phyloP scores from a whole-genome alignment of 2,329 filamentous ascomycete species.

The Sarocladium oryzae region DNA sequence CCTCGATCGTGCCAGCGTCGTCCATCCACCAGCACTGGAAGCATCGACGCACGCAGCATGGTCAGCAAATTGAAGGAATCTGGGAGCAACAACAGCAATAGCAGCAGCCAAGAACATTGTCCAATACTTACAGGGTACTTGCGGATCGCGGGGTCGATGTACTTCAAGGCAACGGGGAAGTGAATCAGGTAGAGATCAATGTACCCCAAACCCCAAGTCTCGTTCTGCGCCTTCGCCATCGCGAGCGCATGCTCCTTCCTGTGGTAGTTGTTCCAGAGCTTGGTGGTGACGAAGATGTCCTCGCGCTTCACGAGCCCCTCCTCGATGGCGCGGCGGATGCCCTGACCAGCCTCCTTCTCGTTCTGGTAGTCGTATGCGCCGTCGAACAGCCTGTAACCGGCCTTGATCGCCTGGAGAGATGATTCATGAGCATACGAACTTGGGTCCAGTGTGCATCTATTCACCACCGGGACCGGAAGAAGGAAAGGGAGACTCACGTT shows the following conservation, averaged over 20 bases:
- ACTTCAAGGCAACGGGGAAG: conserved; percentile 42
- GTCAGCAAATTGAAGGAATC: background rate
- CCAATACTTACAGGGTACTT: conserved; percentile 30
- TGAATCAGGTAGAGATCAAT: conserved; percentile 83
- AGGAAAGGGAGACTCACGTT: conserved; percentile 22
- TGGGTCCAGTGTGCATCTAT: too few species aligned
- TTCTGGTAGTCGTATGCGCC: conserved; percentile 55
- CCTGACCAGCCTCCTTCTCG: conserved; percentile 58
- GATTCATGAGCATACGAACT: background rate
- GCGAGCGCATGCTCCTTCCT: conserved; percentile 65
- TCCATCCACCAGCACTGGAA: conserved; percentile 32
- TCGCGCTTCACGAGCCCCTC: conserved; percentile 60
- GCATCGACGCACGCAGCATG: too few species aligned
- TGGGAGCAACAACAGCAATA: too few species aligned
- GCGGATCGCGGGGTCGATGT: conserved; percentile 34
- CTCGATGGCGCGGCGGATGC: conserved; percentile 48
- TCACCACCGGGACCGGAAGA: too few species aligned
- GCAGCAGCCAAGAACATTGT: too few species aligned
- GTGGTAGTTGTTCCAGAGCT: conserved; percentile 89
- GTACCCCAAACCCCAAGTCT: conserved; percentile 76
- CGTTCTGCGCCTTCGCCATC: conserved; percentile 66
- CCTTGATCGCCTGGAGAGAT: conserved; percentile 37
- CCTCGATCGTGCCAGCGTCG: conserved; percentile 39
- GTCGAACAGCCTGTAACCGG: conserved; percentile 47
- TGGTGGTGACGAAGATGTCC: conserved; percentile 83